Percentiles rank a stretch among this genome's conserved stretches.
phyloP scores from a whole-genome alignment of 352 stramenopile species.

The Pythium guiyangense region DNA sequence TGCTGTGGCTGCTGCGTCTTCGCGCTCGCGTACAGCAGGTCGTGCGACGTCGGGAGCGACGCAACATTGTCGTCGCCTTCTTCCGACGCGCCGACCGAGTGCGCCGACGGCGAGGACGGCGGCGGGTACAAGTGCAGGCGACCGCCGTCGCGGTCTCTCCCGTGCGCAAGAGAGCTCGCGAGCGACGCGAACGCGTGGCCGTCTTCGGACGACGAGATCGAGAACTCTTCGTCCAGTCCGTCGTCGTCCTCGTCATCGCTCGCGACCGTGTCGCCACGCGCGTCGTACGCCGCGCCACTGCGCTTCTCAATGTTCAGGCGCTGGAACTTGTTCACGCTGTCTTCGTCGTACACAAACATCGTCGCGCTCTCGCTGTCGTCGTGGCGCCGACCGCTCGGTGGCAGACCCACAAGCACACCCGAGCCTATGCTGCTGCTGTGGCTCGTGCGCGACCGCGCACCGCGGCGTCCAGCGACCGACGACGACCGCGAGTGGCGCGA shows the following conservation, averaged over 20 bases:
- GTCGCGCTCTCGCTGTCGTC: slow-evolving; percentile 20
- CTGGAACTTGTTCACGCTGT: slow-evolving; percentile 31
- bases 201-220: slow-evolving; percentile 12
- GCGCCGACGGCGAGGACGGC: slow-evolving; percentile 1
- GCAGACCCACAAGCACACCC: not conserved
- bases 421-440: not conserved
- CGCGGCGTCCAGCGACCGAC: too few species aligned
- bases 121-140: not conserved
- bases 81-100: slow-evolving; percentile 7
- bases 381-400: not conserved
- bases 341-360: slow-evolving; percentile 48
- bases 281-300: slow-evolving; percentile 1
- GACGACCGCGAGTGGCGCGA: slow-evolving; percentile 3
- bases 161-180: slow-evolving; percentile 5
- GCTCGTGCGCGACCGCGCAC: not conserved
- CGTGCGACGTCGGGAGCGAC: slow-evolving; percentile 9
- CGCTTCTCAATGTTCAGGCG: slow-evolving; percentile 17
- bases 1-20: slow-evolving; percentile 1
- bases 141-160: not conserved
- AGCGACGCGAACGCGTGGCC: not conserved
- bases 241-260: not conserved
- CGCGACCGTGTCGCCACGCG: slow-evolving; percentile 2
- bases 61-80: slow-evolving; percentile 11
- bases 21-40: slow-evolving; percentile 2
- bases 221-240: slow-evolving; percentile 9